Conservation (phyloP, 116 monocot species). For the Thalassia testudinum region DNA sequence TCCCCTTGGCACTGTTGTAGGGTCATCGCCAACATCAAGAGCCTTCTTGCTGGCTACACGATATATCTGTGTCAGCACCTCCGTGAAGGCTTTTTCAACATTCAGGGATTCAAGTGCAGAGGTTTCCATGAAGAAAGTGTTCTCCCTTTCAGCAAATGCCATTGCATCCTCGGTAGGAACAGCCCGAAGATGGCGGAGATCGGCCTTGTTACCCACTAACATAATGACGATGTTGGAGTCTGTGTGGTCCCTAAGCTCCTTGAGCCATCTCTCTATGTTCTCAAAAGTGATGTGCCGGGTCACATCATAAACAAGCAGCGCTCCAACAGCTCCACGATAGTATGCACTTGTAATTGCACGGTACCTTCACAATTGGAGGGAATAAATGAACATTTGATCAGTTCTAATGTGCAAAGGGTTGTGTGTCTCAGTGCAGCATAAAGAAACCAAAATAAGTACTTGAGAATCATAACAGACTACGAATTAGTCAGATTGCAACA, state of each 20-base stretch:
- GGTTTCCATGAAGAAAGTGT: constrained; percentile 57
- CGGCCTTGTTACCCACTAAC: constrained; percentile 65
- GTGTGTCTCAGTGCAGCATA: no score
- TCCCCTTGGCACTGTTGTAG: constrained; percentile 22
- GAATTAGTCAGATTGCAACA: no score
- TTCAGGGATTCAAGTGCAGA: constrained; percentile 50
- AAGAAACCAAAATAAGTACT: no score
- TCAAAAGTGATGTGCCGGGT: constrained; percentile 49
- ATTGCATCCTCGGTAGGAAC: constrained; percentile 35
- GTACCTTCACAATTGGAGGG: constrained; percentile 15
- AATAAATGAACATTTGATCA: no score
- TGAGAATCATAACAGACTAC: no score
- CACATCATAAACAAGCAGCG: constrained; percentile 55
- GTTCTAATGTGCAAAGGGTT: no score
- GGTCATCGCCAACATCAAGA: constrained; percentile 34
- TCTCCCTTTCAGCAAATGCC: constrained; percentile 43
- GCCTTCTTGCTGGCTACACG: constrained; percentile 41
- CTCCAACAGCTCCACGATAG: constrained; percentile 65
- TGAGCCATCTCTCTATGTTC: constrained; percentile 50
- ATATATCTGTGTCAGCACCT: constrained; percentile 56
- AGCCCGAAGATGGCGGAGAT: constrained; percentile 46
- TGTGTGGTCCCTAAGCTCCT: constrained; percentile 55
- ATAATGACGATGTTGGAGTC: constrained; percentile 53
- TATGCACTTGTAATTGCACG: constrained; percentile 67
- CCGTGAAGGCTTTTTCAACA: constrained; percentile 51